Evolutionary conservation across 2,329 filamentous ascomycete genomes (phyloP), one percentile per base, ranked within the genome.

Genomic region (Pseudonectria foliicola): DNA sequence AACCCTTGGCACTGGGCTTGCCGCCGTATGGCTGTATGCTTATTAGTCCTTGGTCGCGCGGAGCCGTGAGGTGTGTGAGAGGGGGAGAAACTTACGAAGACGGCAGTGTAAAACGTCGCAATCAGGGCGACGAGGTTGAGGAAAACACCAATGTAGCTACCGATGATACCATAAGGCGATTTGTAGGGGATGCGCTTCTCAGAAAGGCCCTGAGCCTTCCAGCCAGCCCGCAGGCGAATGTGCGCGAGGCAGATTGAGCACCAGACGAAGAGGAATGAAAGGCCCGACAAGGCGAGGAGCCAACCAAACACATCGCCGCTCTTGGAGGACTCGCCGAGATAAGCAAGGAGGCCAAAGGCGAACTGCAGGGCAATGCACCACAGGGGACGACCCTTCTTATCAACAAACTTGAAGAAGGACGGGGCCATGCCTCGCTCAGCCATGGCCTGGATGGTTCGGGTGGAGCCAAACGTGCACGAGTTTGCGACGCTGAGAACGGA

Each of bases 401-500:
- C 89, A 49, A 92, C 80, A 63, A 90, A 95, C 41, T 77, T 77
- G 30, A 95, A 70, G 48, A 89, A 68, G 43, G 66, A 71, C 7
- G 89, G 88, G 0, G 86, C 88, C 58, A 92, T 86, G 37, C 79
- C 75, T 60, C 93, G 87, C 58, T 95, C 87, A 33, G 89, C 88
- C 6, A 95, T 75, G 3, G 89, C 88, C 30, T 88, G 86, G 10
- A 96, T 77, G 3, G 89, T 95, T 52, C 90, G 81, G 5, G 86
- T 93, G 14, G 86, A 90, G 27, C 88, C 90, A 53, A 94, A 96
- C 40, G 95, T 82, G 47, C 88, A 81, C 8, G 85, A 90, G 62
- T 95, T 95, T 42, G 88, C 88, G 40, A 95, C 89, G 1, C 86
- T 93, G 25, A 95, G 68, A 23, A 95, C 88, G 15, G 89, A 83